phyloP scores from a whole-genome alignment of 108 stramenopile genomes.

The Nitzschia sp. region DNA sequence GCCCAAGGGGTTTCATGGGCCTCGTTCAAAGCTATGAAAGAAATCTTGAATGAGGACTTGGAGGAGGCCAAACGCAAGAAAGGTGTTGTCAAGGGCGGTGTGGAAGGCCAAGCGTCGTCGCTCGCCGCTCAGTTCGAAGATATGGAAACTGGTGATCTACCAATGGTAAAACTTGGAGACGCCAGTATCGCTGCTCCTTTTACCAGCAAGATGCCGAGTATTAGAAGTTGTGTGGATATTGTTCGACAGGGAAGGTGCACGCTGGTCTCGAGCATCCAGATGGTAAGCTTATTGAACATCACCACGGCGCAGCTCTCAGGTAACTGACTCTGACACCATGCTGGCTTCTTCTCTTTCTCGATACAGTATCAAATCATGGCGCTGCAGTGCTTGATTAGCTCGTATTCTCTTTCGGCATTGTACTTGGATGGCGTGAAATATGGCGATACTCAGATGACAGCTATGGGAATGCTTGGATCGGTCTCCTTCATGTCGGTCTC shows the following conservation, averaged over 20 bases:
- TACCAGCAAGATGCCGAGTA: constrained; percentile 95
- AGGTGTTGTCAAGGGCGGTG: constrained; percentile 44
- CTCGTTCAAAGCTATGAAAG: constrained; percentile 83
- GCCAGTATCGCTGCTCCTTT: constrained; percentile 97
- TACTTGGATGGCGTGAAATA: constrained; percentile 97
- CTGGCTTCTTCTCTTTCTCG: constrained; percentile 8
- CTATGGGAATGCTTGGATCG: constrained; percentile 88
- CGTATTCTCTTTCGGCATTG: constrained; percentile 94
- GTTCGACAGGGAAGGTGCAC: constrained; percentile 95
- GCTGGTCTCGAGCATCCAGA: constrained; percentile 87
- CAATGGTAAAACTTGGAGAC: constrained; percentile 95
- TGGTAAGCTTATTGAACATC: constrained; percentile 48
- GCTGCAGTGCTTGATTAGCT: constrained; percentile 94
- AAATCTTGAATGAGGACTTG: constrained; percentile 69
- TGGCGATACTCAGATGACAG: constrained; percentile 96
- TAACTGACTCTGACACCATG: constrained; percentile 29
- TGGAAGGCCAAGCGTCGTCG: constrained; percentile 69
- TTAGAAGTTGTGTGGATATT: constrained; percentile 94
- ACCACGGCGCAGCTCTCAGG: neutral
- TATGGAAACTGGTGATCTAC: constrained; percentile 76
- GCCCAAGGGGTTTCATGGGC: constrained; percentile 84
- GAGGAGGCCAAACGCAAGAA: constrained; percentile 68
- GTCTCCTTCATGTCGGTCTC: constrained; percentile 95
- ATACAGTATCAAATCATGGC: constrained; percentile 93
- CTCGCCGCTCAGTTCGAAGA: constrained; percentile 82